A percentile compares a stretch with the other conserved stretches of the same genome.
phyloP scores from a whole-genome alignment of 306 rosid genomes.

The Canavalia gladiata region DNA sequence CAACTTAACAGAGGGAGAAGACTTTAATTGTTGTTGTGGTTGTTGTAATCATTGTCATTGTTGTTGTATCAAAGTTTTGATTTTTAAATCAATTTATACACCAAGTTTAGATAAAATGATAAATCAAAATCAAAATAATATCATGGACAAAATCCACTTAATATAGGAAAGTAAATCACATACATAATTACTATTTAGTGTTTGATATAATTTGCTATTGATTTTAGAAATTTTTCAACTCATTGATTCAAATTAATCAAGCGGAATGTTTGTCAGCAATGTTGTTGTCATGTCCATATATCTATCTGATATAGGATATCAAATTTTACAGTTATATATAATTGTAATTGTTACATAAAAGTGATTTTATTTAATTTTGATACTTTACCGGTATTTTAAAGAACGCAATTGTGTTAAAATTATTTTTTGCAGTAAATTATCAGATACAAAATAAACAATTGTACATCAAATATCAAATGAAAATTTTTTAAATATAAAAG shows the following conservation, averaged over 20 bases:
- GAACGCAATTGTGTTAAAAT: constrained; percentile 6
- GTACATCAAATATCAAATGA: not conserved
- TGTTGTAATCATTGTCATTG: not conserved
- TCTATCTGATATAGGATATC: not conserved
- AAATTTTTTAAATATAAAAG: not conserved
- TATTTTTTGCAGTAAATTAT: not conserved
- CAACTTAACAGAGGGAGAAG: not conserved
- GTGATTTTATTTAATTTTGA: not conserved
- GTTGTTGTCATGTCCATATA: not conserved
- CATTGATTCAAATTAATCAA: constrained; percentile 10
- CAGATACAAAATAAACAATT: not conserved
- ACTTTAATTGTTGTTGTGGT: not conserved
- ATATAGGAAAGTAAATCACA: constrained; percentile 4
- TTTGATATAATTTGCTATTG: constrained; percentile 18
- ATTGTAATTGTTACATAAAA: not conserved
- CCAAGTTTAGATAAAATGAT: not conserved
- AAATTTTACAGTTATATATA: constrained; percentile 27
- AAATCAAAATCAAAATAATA: not conserved
- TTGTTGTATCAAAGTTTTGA: not conserved
- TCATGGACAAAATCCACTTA: not conserved
- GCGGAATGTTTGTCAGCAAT: not conserved
- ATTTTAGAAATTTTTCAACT: not conserved
- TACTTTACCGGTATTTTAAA: constrained; percentile 7
- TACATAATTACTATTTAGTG: not conserved
- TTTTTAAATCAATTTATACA: not conserved